Evolutionary conservation across 768 basidiomycete species (phyloP).

Genomic region (Termitomyces sp.): DNA sequence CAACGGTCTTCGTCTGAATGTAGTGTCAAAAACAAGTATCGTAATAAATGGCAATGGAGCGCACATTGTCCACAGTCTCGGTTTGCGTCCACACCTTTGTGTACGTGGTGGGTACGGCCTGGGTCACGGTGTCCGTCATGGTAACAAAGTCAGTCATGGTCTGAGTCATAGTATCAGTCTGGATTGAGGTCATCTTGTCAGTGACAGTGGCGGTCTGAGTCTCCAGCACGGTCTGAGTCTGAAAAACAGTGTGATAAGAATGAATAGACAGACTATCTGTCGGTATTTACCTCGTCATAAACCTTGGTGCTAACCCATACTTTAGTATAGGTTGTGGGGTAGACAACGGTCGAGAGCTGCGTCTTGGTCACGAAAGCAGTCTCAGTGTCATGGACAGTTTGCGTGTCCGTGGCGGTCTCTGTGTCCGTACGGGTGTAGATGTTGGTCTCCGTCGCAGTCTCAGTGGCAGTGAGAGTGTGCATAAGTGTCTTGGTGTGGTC

Average conservation of each 20-base stretch:
- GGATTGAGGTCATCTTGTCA: constrained; percentile 46
- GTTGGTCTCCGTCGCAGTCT: constrained; percentile 52
- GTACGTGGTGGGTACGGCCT: constrained; percentile 55
- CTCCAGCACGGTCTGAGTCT: constrained; percentile 56
- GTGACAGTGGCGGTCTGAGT: constrained; percentile 46
- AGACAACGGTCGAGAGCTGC: constrained; percentile 44
- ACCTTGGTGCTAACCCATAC: constrained; percentile 50
- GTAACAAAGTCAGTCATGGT: constrained; percentile 50
- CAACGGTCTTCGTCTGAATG: constrained; percentile 51
- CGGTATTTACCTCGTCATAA: constrained; percentile 48
- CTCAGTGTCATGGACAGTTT: constrained; percentile 45
- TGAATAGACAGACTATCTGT: not conserved
- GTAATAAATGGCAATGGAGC: not conserved
- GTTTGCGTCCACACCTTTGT: constrained; percentile 52
- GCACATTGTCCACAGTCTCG: constrained; percentile 49
- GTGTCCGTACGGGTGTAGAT: constrained; percentile 48
- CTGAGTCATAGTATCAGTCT: constrained; percentile 53
- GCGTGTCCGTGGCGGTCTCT: constrained; percentile 41
- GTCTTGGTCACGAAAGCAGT: constrained; percentile 55
- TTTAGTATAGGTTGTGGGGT: constrained; percentile 54
- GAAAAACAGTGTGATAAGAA: not conserved
- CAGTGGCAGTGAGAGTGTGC: constrained; percentile 58
- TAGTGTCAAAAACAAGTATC: not conserved
- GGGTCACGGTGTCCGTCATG: constrained; percentile 46
- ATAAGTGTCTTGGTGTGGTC: constrained; percentile 53